Base-by-base conservation (phyloP, 1,284 basidiomycete species). In the Ganoderma meredithae region DNA sequence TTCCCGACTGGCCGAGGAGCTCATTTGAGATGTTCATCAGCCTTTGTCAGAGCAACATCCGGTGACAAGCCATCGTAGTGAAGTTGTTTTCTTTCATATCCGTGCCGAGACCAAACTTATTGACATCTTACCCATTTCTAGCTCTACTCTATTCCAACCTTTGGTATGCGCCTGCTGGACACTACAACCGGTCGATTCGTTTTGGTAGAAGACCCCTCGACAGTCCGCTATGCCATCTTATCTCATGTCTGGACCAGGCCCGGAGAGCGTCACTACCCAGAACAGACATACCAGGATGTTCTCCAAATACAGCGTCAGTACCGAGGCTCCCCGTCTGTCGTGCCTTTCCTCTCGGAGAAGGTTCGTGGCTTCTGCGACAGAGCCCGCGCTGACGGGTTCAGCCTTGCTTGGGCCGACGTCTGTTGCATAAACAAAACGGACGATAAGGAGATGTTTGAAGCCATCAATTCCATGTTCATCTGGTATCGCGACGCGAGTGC, bases 91-190 rank as follows among this genome's bases (percentile, higher is more conserved):
- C 33, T 36, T 36, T 36, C 3, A 36, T 36, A 36, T 36, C 33
- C 33, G 4, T 36, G 8, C 33, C 33, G 33, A 8, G 33, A 36
- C 8, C 33, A 36, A 36, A 36, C 3, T 36, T 36, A 36, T 36
- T 80, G 98, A 98, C 66, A 99, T 43, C 41, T 43, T 5, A 43
- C 13, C 43, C 6, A n/a, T n/a, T 7, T 44, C 43, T n/a, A 44
- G 43, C 7, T 1, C 43, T 19, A n/a, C 43, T 7, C 19, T 17
- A 44, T 44, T n/a, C 5, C 17, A 19, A 44, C 5, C 19, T 17
- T 36, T 36, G 5, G n/a, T 44, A 44, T 44, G 43, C 43, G 43
- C 19, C 15, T 44, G 43, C n/a, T 44, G 43, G 43, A 44, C 43
- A 44, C 43, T n/a, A n/a, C 43, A 7, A 44, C 19, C 3, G 43